Percentiles rank a stretch among this genome's conserved stretches.
These are phyloP conservation scores for Kurtzmaniella cleridarum DNA, from an alignment of 805 yeast genomes.

Conservation along the genomic window DNA sequence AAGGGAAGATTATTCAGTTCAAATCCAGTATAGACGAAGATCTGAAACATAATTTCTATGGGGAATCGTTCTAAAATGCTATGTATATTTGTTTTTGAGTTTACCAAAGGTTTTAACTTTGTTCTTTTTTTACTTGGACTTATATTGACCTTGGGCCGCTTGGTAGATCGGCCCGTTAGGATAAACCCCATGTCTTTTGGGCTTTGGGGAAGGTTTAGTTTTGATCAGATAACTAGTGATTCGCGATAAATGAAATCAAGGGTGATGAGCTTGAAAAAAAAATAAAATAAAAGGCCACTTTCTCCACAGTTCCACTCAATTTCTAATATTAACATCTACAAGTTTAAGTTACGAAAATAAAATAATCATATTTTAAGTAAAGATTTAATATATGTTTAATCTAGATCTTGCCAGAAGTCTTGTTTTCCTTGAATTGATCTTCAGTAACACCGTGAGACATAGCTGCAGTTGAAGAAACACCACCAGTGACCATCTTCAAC, in stretches of 20 bases:
- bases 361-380: too few relatives aligned
- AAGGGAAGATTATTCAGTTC: conserved; percentile 29
- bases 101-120: not conserved
- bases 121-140: not conserved
- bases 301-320: too few relatives aligned
- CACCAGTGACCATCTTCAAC: conserved; percentile 87
- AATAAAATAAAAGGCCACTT: too few relatives aligned
- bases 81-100: not conserved
- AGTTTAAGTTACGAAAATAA: too few relatives aligned
- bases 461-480: conserved; percentile 92
- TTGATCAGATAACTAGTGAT: not conserved
- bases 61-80: conserved; percentile 33
- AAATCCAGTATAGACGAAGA: conserved; percentile 36
- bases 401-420: conserved; percentile 11
- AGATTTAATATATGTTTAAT: not conserved
- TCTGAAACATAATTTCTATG: conserved; percentile 32
- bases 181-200: conserved; percentile 19
- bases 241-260: too few relatives aligned
- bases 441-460: conserved; percentile 99
- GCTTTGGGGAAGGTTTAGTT: too few relatives aligned
- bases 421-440: conserved; percentile 69
- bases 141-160: conserved; percentile 7
- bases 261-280: too few relatives aligned
- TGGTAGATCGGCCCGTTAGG: conserved; percentile 18
- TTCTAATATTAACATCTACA: too few relatives aligned